Base-by-base conservation (phyloP, 352 stramenopile species). In the Pythium volutum region DNA sequence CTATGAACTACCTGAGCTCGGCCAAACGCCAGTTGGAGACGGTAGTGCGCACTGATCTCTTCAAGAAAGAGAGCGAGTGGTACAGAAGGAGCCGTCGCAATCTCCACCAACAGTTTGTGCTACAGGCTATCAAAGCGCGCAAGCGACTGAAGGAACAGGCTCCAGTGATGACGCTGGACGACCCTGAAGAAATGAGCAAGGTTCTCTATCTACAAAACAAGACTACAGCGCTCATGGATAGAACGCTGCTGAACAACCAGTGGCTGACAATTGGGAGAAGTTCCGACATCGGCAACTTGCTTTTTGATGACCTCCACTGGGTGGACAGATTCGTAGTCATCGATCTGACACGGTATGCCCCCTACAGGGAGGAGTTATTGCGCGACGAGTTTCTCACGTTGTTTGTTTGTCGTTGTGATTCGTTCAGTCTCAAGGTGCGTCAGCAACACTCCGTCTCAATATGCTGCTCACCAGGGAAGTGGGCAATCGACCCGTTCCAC, bases 401-500 rank as follows among this genome's bases (percentile, higher is more conserved):
- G n/a, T n/a, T n/a, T n/a, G n/a, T n/a, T n/a, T n/a, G n/a, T n/a
- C 45, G 34, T 4, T 14, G 45, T 34, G 15, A 10, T 52, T 8
- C 34, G 45, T 27, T 27, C 20, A 55, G 48, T 3, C 18, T 55
- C 8, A 55, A 55, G 38, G 48, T 55, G 10, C 48, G 48, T 2
- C 48, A 55, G 48, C 48, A 55, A 16, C 48, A 41, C 48, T 26
- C 4, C 25, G 5, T 55, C 48, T 33, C 11, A 42, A 41, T 29
- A 27, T 55, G n/a, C n/a, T 55, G 48, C 20, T 55, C 48, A 7
- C 48, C 48, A 41, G 48, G 48, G 26, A 55, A 55, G 16, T 42
- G 48, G 48, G 25, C 48, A 29, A 55, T 55, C 18, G 48, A 55
- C 16, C 48, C 48, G 16, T 55, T 55, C 29, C 48, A 55, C 18